Conservation (phyloP, 163 green algal genomes). For the Chloromonas sp. region DNA sequence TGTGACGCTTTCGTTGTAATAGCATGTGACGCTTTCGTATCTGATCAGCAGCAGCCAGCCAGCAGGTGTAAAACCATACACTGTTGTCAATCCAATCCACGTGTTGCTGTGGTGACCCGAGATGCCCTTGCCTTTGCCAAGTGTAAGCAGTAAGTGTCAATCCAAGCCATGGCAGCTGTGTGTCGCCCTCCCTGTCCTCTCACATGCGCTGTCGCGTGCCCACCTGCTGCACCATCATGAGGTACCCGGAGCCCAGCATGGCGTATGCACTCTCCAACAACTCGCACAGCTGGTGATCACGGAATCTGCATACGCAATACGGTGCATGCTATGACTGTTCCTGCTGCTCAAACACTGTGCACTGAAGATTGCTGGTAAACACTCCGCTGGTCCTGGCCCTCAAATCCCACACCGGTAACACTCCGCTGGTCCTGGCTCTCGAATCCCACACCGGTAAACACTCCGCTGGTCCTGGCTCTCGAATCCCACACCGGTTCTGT, state of each 20-base stretch:
- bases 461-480: background rate
- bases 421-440: background rate
- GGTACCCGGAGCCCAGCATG: background rate
- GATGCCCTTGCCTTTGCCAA: background rate
- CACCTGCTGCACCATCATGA: background rate
- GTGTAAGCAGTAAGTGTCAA: background rate
- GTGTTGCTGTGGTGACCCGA: too few species aligned
- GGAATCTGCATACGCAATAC: background rate
- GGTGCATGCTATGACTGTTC: too few species aligned
- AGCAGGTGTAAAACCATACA: too few species aligned
- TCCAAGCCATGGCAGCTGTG: too few species aligned
- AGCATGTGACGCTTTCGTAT: too few species aligned
- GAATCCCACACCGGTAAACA: background rate
- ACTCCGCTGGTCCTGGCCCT: background rate
- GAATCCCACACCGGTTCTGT: background rate
- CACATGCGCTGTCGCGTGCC: background rate
- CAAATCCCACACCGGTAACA: background rate
- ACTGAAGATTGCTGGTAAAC: too few species aligned
- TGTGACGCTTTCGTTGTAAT: too few species aligned
- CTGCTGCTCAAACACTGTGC: too few species aligned
- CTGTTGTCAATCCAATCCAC: too few species aligned
- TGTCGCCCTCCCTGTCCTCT: too few species aligned
- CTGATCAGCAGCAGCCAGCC: too few species aligned
- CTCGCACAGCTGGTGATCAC: background rate
- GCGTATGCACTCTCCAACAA: background rate